Conservation (phyloP, 208 protist species). For the Leishmania major region DNA sequence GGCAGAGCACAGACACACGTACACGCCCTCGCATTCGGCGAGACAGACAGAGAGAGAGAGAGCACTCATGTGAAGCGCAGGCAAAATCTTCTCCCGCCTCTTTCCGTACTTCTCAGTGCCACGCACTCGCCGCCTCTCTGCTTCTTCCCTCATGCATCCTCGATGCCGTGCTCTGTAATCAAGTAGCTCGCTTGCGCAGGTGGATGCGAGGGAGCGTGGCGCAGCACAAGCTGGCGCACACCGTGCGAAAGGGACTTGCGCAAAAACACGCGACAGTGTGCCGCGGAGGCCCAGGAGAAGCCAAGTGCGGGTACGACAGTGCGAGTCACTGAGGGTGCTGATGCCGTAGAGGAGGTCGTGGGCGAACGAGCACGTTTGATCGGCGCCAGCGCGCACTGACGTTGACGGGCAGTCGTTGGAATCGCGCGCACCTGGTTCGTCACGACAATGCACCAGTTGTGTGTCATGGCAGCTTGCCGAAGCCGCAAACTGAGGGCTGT, state of each 20-base stretch:
- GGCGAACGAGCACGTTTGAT: conserved; percentile 22
- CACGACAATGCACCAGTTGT: conserved; percentile 54
- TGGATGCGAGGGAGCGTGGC: conserved; percentile 38
- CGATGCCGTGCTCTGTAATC: conserved; percentile 54
- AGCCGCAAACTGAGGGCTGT: conserved; percentile 33
- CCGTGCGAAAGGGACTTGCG: conserved; percentile 26
- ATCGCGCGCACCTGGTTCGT: conserved; percentile 64
- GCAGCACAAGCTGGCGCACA: conserved; percentile 46
- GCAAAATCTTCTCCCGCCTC: not conserved
- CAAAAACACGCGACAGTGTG: conserved; percentile 58
- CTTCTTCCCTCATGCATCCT: conserved; percentile 17
- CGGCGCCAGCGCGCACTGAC: not conserved
- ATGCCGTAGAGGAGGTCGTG: not conserved
- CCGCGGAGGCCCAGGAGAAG: conserved; percentile 41
- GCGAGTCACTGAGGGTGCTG: not conserved
- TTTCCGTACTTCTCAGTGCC: not conserved
- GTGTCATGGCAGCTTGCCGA: conserved; percentile 36
- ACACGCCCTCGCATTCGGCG: not conserved
- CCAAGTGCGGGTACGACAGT: conserved; percentile 55
- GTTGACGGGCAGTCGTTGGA: conserved; percentile 8
- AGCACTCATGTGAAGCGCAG: not conserved
- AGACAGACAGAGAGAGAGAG: not conserved
- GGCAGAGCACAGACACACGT: not conserved
- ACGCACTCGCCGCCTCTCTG: not conserved
- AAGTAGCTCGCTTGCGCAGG: conserved; percentile 37